Base-by-base conservation (phyloP, 1,284 basidiomycete species). In the Earliella scabrosa region DNA sequence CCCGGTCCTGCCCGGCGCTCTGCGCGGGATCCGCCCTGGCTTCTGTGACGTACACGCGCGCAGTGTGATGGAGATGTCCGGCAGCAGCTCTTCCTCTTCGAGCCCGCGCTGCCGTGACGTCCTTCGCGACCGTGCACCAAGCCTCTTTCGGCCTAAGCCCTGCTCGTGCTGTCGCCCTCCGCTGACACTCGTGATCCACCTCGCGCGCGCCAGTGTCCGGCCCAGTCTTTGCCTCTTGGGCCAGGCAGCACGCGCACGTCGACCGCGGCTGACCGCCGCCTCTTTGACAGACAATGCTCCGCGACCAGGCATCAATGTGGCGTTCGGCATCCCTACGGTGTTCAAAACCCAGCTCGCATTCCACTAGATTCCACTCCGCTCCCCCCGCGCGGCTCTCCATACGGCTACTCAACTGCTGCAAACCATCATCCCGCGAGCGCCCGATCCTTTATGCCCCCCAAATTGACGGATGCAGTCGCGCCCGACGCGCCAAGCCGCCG, bases 21-120 rank as follows among this genome's bases (percentile, higher is more conserved):
- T 38, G 23, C 24, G 21, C 35, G 24, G 46, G 34, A 36, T 36
- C 32, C 49, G 36, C 38, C 39, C 46, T 36, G 49, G 48, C 49
- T 46, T 51, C 54, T 43, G 41, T 56, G 54, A 56, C 54, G 54
- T 56, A 51, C 18, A 2, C 18, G 38, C 27, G 38, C 38, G 39
- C 32, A 10, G 7, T 11, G 23, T 48, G 14, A 11, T 27, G 44
- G 52, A 39, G 29, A 47, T 40, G 34, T 46, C 43, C 36, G 44
- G 52, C 36, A 47, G 9, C 23, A 20, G 32, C 45, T 32, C n/a
- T 53, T 31, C 51, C 49, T 34, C 40, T 26, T 41, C n/a, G n/a
- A n/a, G n/a, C n/a, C 20, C 21, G 29, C 52, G 20, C 29, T 40
- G 35, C 45, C 52, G 36, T 41, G 45, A 40, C 51, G 21, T 23